Evolutionary conservation across 2,329 filamentous ascomycete genomes (phyloP).

Genomic region (Stylonectria norvegica): DNA sequence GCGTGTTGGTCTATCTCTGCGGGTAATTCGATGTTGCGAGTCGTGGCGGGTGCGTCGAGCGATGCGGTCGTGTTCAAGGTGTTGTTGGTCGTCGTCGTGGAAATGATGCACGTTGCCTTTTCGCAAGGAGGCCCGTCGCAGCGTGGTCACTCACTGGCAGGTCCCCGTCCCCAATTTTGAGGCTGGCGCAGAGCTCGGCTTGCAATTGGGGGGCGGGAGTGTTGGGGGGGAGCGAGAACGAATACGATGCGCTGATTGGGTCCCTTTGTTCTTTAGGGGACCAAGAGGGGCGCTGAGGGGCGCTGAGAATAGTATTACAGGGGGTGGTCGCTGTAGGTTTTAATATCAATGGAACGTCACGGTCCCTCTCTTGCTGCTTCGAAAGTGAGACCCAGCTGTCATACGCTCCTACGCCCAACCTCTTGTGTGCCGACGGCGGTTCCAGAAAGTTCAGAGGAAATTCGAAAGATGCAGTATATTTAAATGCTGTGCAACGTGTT

Average conservation of each 20-base stretch:
- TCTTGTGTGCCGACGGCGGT: no score
- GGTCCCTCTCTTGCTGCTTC: no score
- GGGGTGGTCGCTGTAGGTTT: no score
- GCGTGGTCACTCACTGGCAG: conserved; percentile 2
- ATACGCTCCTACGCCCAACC: no score
- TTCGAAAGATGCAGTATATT: no score
- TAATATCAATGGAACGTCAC: no score
- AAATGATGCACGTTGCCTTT: conserved; percentile 35
- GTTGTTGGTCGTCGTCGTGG: conserved; percentile 19
- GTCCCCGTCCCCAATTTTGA: conserved; percentile 25
- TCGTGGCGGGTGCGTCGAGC: conserved; percentile 18
- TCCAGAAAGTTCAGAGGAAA: no score
- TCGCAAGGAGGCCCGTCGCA: conserved; percentile 19
- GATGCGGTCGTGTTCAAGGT: conserved; percentile 14
- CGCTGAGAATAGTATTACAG: no score
- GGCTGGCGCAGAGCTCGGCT: conserved; percentile 22
- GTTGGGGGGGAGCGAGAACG: conserved; percentile 1
- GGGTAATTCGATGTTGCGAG: conserved; percentile 12
- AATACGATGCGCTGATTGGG: conserved; percentile 16
- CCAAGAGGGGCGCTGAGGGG: no score
- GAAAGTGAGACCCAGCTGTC: no score
- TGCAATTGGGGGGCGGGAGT: conserved; percentile 15
- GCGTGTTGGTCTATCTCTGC: neutral
- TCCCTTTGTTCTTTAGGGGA: no score
- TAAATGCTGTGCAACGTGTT: no score